Evolutionary conservation across 2,329 filamentous ascomycete species (phyloP), one percentile per base, ranked within the genome.

Genomic region (Pseudocercospora musae): DNA sequence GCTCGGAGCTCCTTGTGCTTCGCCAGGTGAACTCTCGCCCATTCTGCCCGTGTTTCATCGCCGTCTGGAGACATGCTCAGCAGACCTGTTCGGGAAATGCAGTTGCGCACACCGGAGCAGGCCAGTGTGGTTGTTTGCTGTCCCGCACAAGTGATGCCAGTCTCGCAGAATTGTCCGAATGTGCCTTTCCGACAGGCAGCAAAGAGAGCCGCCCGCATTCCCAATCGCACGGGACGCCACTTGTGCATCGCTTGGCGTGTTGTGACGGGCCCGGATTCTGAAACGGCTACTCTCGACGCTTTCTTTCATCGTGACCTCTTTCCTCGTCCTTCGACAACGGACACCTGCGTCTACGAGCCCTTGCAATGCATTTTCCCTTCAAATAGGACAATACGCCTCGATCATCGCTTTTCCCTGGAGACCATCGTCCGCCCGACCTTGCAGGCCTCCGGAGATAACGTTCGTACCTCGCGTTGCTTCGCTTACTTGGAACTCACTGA

Each of bases 1-100:
- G 52, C 29, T 54, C 52, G 52, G 52, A 54, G 52, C 52, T 33
- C 23, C 31, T 54, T 33, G 27, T 54, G 52, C 52, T 54, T 37
- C 50, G 31, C 50, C 15, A 23, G 11, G 15, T n/a, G 50, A 54
- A 54, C 50, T 20, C 29, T 54, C 50, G 18, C 21, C 27, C 37
- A n/a, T 31, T 31, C 21, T 31, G 50, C n/a, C 5, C n/a, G 50
- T 33, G 50, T 54, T 40, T 54, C 52, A 54, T 21, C 15, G 29
- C 31, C 18, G 52, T 33, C 52, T 20, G 52, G 37, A 40, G 29
- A 40, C n/a, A 3, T 20, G 52, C 29, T 37, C 15, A 20, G 52
- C 52, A 29, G 52, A 10, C 52, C n/a, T 37, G n/a, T 54, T 29
- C 52, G 52, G 29, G 20, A 18, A 13, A 37, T 54, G 52, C 52